Conservation (phyloP, 495 filamentous ascomycete genomes). For the Daldinia caldariorum region DNA sequence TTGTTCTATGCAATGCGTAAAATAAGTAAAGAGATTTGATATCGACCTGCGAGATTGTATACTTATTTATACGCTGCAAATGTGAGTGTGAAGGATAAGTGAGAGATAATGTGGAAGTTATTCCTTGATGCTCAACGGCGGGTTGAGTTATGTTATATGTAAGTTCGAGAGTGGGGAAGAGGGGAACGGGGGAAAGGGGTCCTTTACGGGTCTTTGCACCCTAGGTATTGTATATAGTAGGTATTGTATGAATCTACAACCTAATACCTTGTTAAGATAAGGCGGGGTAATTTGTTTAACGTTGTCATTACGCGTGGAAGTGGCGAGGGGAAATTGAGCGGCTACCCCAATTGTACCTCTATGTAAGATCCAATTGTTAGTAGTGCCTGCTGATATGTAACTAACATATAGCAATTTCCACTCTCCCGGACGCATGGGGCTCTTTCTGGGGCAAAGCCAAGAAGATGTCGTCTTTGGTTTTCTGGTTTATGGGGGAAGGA, state of each 20-base stretch:
- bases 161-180: not conserved
- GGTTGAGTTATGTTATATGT: slow-evolving; percentile 20
- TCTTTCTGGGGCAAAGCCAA: slow-evolving; percentile 12
- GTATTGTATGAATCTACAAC: no score
- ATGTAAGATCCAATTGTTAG: not conserved
- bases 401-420: slow-evolving; percentile 22
- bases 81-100: no score
- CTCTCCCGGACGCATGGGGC: slow-evolving; percentile 36
- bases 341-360: not conserved
- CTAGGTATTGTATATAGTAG: no score
- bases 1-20: slow-evolving; percentile 6
- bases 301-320: not conserved
- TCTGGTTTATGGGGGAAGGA: slow-evolving; percentile 22
- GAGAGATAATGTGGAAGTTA: no score
- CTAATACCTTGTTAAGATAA: not conserved
- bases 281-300: slow-evolving; percentile 31
- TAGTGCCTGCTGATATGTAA: no score
- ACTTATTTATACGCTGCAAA: not conserved
- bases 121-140: not conserved
- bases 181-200: not conserved
- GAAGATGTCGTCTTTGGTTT: slow-evolving; percentile 8
- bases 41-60: slow-evolving; percentile 13
- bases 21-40: not conserved
- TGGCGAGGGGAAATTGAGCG: not conserved
- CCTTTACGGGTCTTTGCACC: slow-evolving; percentile 10